Base-by-base conservation (phyloP, 768 basidiomycete species). In the Suillus placidus region DNA sequence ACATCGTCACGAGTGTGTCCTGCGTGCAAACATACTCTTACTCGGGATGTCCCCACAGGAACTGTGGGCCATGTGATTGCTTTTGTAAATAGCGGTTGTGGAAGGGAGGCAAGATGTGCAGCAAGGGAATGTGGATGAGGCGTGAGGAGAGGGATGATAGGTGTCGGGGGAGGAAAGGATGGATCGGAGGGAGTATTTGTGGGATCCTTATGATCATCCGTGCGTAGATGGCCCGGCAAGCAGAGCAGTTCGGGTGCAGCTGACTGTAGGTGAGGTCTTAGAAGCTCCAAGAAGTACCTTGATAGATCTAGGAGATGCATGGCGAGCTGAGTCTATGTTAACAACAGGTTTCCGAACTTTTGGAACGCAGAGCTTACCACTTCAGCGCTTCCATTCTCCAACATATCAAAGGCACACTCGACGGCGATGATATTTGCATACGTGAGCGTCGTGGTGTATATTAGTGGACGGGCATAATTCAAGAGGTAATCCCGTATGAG, bases 11-110 rank as follows among this genome's bases (percentile, higher is more conserved):
- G 65, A 16, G 87, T 86, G 71, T 96, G 94, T 2, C 84, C 87
- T 0, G 94, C 88, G 71, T 95, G 92, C 34, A 98, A 71, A 74
- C 96, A 98, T 23, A 98, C 85, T 3, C 96, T 78, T 2, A 98
- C 89, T 20, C 95, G 85, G 66, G 95, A 91, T 66, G 85, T 85
- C 10, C 93, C 95, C 62, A 88, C 89, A 0, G 95, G 94, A 0
- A 97, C 95, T 0, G 95, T 97, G 0, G 96, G 96, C 81, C 89
- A 91, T 12, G 86, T 88, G 49, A 95, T 94, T 5, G 92, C 88
- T 4, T 89, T 87, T 0, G 89, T 89, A 88, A 71, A 91, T 83
- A 1, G 84, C 84, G 3, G 26, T 76, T 64, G 54, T 77, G 72
- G 35, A 23, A 30, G 0, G 61, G 55, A 1, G 26, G 45, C 45